Conservation (phyloP, 495 filamentous ascomycete genomes). For the Podospora australis region DNA sequence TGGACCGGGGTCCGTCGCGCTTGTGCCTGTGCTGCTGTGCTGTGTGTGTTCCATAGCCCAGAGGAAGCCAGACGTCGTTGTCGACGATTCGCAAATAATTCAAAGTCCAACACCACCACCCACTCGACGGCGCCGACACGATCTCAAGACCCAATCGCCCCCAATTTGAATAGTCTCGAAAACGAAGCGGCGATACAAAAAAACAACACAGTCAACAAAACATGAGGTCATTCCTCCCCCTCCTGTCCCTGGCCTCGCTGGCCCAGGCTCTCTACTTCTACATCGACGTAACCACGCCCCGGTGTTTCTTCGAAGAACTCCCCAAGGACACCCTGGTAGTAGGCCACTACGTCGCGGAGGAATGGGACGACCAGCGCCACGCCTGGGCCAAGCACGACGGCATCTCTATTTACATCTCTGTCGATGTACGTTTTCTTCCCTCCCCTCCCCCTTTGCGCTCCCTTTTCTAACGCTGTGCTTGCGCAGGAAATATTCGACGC, state of each 20-base stretch:
- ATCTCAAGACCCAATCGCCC: neutral
- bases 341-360: slow-evolving; percentile 78
- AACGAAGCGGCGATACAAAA: neutral
- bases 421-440: slow-evolving; percentile 51
- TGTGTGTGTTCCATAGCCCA: neutral
- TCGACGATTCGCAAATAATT: neutral
- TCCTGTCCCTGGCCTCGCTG: slow-evolving; percentile 43
- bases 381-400: slow-evolving; percentile 62
- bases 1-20: slow-evolving; percentile 12
- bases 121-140: slow-evolving; percentile 2
- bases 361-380: slow-evolving; percentile 61
- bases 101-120: neutral
- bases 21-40: neutral
- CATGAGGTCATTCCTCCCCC: slow-evolving; percentile 47
- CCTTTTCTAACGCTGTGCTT: slow-evolving; percentile 7
- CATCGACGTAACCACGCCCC: slow-evolving; percentile 72
- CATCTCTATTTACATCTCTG: slow-evolving; percentile 80
- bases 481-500: slow-evolving; percentile 87
- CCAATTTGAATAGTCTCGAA: neutral
- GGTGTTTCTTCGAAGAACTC: slow-evolving; percentile 97
- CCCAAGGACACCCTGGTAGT: slow-evolving; percentile 95
- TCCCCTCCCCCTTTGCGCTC: slow-evolving; percentile 1
- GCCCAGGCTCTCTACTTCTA: slow-evolving; percentile 90
- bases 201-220: neutral
- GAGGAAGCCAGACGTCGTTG: neutral